Conservation (phyloP, 2,329 filamentous ascomycete species). For the Botrytis tulipae region DNA sequence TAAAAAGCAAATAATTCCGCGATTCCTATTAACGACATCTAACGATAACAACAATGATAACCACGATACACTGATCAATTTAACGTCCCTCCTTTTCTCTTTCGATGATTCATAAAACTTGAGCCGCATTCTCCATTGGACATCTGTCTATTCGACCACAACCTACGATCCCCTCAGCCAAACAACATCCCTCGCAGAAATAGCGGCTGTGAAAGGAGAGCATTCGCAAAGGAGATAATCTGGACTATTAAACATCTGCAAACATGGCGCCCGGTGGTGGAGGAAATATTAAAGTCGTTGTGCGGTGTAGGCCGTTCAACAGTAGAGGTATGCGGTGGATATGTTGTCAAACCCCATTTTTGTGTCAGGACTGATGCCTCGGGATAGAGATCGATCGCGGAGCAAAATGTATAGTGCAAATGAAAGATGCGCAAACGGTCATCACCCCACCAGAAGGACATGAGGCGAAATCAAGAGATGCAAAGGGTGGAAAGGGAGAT, state of each 20-base stretch:
- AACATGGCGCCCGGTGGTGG: slow-evolving; percentile 51
- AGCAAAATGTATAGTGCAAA: slow-evolving; percentile 95
- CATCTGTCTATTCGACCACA: slow-evolving; percentile 6
- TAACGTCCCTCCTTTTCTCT: slow-evolving; percentile 4
- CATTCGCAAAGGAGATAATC: slow-evolving; percentile 5
- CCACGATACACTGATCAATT: slow-evolving; percentile 17
- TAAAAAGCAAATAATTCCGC: slow-evolving; percentile 7
- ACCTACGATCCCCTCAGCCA: slow-evolving; percentile 19
- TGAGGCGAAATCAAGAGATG: slow-evolving; percentile 51
- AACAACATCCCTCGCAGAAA: neutral
- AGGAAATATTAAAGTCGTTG: slow-evolving; percentile 99
- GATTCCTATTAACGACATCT: slow-evolving; percentile 15
- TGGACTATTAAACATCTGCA: slow-evolving; percentile 26
- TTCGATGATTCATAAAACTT: slow-evolving; percentile 20
- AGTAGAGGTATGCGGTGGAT: slow-evolving; percentile 66
- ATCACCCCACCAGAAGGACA: slow-evolving; percentile 69
- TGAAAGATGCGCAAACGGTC: slow-evolving; percentile 90
- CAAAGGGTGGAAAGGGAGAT: slow-evolving; percentile 64
- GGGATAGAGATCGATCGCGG: slow-evolving; percentile 77
- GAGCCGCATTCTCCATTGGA: neutral
- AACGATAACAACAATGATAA: slow-evolving; percentile 20
- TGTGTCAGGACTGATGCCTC: slow-evolving; percentile 22
- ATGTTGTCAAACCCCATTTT: slow-evolving; percentile 2
- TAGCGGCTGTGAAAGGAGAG: slow-evolving; percentile 16
- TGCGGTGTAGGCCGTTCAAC: slow-evolving; percentile 94